Evolutionary conservation across 176 grass and related monocot genomes (phyloP).

Genomic region (Musa beccarii): DNA sequence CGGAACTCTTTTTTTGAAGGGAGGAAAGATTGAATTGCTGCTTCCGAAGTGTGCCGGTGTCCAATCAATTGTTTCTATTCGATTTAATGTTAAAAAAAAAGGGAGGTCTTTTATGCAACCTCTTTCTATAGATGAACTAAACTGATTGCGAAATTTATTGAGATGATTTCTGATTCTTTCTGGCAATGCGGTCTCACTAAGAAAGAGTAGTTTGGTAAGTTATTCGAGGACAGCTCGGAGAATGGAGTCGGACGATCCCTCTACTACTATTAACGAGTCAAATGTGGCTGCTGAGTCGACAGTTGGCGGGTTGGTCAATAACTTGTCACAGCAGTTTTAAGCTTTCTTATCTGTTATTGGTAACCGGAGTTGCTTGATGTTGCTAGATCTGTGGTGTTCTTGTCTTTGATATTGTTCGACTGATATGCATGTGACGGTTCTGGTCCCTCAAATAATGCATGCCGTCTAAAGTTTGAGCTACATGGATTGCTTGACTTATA

Average conservation of each 20-base stretch:
- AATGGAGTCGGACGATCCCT: slow-evolving; percentile 34
- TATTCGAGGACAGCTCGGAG: slow-evolving; percentile 20
- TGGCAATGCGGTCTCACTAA: background rate
- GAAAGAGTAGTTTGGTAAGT: slow-evolving; percentile 10
- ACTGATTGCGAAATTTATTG: background rate
- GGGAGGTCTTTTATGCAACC: background rate
- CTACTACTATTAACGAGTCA: slow-evolving; percentile 29
- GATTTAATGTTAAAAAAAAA: background rate
- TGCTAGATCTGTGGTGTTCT: too few species aligned
- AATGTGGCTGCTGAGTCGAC: slow-evolving; percentile 17
- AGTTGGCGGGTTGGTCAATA: slow-evolving; percentile 22
- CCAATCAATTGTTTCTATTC: background rate
- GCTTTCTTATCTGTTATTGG: background rate
- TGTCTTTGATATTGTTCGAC: too few species aligned
- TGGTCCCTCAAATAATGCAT: too few species aligned
- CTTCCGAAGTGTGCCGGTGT: background rate
- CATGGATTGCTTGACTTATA: too few species aligned
- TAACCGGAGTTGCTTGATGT: background rate
- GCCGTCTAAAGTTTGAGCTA: too few species aligned
- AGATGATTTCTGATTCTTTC: background rate
- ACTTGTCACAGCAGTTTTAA: slow-evolving; percentile 7
- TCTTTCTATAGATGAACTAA: too few species aligned
- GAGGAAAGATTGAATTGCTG: background rate
- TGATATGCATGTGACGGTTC: too few species aligned
- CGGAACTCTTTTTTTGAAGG: too few species aligned